A percentile compares a stretch with the other conserved stretches of the same genome.
phyloP scores from a whole-genome alignment of 2,329 filamentous ascomycete genomes.

The Lachnellula occidentalis region DNA sequence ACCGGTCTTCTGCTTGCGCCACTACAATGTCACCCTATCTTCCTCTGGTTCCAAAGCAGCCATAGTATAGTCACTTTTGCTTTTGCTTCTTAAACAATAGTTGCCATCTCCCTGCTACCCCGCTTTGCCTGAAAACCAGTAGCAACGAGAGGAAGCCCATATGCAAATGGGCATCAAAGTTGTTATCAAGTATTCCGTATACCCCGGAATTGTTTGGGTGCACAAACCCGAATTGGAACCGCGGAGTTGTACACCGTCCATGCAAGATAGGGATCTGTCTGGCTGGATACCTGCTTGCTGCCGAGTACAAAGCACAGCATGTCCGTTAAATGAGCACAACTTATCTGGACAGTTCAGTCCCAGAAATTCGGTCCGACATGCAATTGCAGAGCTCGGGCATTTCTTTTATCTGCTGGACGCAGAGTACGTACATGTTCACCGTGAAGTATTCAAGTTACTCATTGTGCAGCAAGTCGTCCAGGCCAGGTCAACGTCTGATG shows the following conservation, averaged over 20 bases:
- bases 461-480: not conserved
- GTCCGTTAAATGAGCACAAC: not conserved
- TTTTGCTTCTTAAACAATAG: not conserved
- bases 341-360: not conserved
- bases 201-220: not conserved
- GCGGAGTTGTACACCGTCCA: not conserved
- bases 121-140: not conserved
- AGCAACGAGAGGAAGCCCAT: not conserved
- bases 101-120: not conserved
- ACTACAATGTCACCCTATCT: too few relatives aligned
- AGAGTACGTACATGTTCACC: too few relatives aligned
- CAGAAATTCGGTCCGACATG: constrained; percentile 6
- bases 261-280: not conserved
- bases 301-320: not conserved
- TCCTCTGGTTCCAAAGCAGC: not conserved
- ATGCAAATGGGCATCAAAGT: too few relatives aligned
- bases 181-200: not conserved
- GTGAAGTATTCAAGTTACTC: too few relatives aligned
- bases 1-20: too few relatives aligned
- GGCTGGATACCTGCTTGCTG: not conserved
- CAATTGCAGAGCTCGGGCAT: not conserved
- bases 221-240: not conserved
- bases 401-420: too few relatives aligned
- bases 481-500: not conserved
- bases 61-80: not conserved